A percentile compares a stretch with the other conserved stretches of the same genome.
Evolutionary conservation across 2,329 filamentous ascomycete species (phyloP).

Genomic region (Sclerotinia spermophila): DNA sequence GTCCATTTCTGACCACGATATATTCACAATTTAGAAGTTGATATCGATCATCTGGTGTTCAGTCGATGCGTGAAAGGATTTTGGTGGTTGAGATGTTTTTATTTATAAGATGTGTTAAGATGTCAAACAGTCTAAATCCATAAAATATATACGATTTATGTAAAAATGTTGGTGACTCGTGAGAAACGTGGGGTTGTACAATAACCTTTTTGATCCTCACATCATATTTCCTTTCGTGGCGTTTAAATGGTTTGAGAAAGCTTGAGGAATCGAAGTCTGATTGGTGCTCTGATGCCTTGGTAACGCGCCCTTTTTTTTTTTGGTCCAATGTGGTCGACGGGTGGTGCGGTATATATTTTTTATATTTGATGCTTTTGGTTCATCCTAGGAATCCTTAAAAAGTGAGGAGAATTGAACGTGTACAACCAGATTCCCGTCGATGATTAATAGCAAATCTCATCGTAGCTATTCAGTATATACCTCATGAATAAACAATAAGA

Average conservation of each 20-base stretch:
- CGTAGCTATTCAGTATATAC: not conserved
- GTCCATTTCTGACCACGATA: not conserved
- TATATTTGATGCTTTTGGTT: not conserved
- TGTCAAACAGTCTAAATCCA: not conserved
- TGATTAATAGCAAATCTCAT: not conserved
- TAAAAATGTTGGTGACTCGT: not conserved
- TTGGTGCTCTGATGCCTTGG: not conserved
- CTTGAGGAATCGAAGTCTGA: not conserved
- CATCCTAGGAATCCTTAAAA: too few relatives aligned
- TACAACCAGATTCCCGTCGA: not conserved
- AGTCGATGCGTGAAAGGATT: not conserved
- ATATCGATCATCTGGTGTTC: not conserved
- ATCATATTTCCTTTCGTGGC: conserved; percentile 2
- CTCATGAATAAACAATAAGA: not conserved
- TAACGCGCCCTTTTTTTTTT: not conserved
- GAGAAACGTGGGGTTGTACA: conserved; percentile 2
- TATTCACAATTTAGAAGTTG: not conserved
- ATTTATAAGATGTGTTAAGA: not conserved
- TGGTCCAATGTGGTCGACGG: too few relatives aligned
- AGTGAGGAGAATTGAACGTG: not conserved
- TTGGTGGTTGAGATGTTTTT: too few relatives aligned
- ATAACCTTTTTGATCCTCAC: not conserved
- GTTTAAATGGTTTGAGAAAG: not conserved
- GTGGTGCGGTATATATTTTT: not conserved
- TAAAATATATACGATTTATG: not conserved